These are phyloP conservation scores for Cephalotrichum gorgonifer DNA, from an alignment of 2,329 filamentous ascomycete genomes.

Conservation along the genomic window DNA sequence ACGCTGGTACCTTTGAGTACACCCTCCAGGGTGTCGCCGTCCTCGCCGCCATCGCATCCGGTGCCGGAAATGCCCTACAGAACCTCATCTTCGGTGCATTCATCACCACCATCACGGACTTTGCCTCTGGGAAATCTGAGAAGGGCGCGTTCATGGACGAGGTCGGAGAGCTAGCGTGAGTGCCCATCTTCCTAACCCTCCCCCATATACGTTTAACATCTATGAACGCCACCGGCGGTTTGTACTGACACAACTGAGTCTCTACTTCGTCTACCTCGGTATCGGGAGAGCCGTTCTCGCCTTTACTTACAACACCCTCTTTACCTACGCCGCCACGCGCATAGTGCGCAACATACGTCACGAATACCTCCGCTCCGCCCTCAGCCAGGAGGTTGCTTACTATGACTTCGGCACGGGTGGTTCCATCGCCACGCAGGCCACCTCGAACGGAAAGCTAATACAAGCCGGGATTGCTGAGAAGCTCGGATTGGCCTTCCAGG, in stretches of 20 bases:
- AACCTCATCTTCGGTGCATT: slow-evolving; percentile 46
- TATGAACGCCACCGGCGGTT: not conserved
- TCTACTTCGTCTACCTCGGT: slow-evolving; percentile 50
- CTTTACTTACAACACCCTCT: slow-evolving; percentile 32
- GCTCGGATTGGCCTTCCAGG: slow-evolving; percentile 29
- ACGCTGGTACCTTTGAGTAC: slow-evolving; percentile 8
- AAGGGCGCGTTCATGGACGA: slow-evolving; percentile 35
- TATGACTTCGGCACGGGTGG: slow-evolving; percentile 35
- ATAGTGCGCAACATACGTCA: slow-evolving; percentile 37
- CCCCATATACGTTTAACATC: not conserved
- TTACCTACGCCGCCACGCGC: slow-evolving; percentile 39
- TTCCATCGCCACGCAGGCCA: slow-evolving; percentile 34
- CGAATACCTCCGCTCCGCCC: slow-evolving; percentile 17
- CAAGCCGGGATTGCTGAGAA: slow-evolving; percentile 34
- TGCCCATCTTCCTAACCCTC: slow-evolving; percentile 6
- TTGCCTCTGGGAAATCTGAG: slow-evolving; percentile 32
- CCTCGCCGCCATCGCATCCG: slow-evolving; percentile 23
- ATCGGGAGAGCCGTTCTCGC: slow-evolving; percentile 39
- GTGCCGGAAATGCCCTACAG: slow-evolving; percentile 36
- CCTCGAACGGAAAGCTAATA: slow-evolving; percentile 35
- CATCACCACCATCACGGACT: slow-evolving; percentile 45
- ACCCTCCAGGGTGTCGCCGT: slow-evolving; percentile 10
- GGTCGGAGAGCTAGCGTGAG: slow-evolving; percentile 34
- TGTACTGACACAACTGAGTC: slow-evolving; percentile 19
- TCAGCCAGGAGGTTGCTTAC: slow-evolving; percentile 38